A percentile compares a stretch with the other conserved stretches of the same genome.
Conservation (phyloP, 768 basidiomycete species). For the Dioszegia hungarica region DNA sequence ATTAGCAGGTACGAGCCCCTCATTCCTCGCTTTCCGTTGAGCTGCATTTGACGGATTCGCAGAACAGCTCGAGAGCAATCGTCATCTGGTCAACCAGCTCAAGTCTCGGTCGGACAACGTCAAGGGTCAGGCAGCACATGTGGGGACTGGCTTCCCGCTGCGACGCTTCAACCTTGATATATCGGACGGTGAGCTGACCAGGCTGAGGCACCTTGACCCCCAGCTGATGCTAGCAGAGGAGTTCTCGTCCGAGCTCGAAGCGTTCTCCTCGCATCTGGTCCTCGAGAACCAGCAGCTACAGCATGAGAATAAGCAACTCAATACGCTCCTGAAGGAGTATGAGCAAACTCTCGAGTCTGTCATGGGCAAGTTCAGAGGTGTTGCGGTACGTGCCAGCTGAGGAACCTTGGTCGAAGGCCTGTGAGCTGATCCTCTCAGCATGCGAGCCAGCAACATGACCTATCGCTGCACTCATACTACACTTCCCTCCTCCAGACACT, state of each 20-base stretch:
- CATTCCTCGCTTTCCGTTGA: too few species aligned
- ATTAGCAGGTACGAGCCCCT: slow-evolving; percentile 33
- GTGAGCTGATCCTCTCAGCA: slow-evolving; percentile 54
- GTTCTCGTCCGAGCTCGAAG: slow-evolving; percentile 88
- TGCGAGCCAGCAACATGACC: slow-evolving; percentile 86
- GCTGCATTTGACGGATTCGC: neutral
- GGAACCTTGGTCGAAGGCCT: neutral
- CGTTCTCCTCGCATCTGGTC: slow-evolving; percentile 78
- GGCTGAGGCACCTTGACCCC: neutral
- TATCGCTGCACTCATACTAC: slow-evolving; percentile 82
- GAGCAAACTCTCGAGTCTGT: slow-evolving; percentile 90
- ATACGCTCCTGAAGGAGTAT: slow-evolving; percentile 83
- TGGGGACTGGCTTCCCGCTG: slow-evolving; percentile 68
- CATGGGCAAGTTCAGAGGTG: slow-evolving; percentile 90
- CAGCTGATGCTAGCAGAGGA: slow-evolving; percentile 57
- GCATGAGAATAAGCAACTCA: slow-evolving; percentile 93
- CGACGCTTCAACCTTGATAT: slow-evolving; percentile 84
- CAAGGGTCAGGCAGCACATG: slow-evolving; percentile 72
- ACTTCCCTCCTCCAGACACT: slow-evolving; percentile 63
- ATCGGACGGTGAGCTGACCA: slow-evolving; percentile 50
- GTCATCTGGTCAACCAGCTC: slow-evolving; percentile 65
- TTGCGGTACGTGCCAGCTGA: slow-evolving; percentile 60
- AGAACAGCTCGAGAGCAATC: slow-evolving; percentile 64
- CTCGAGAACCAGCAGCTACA: slow-evolving; percentile 88
- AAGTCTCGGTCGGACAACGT: slow-evolving; percentile 65